Evolutionary conservation across 2,329 filamentous ascomycete genomes (phyloP).

Genomic region (Cryphonectria naterciae): DNA sequence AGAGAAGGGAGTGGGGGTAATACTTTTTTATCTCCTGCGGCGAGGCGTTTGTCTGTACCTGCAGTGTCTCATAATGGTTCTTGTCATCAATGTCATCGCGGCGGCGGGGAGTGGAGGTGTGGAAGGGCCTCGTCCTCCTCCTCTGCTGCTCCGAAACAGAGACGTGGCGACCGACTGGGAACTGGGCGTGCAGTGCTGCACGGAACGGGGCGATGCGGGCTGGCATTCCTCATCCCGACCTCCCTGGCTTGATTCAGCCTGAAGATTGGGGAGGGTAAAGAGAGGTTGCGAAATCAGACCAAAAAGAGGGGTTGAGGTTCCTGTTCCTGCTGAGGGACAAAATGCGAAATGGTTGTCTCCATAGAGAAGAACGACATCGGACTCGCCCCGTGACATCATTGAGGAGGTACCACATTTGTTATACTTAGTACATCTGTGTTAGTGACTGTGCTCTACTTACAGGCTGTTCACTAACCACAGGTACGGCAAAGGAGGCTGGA

Average conservation of each 20-base stretch:
- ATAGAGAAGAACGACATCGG: background rate
- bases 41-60: constrained; percentile 71
- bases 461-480: background rate
- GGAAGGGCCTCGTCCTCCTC: constrained; percentile 33
- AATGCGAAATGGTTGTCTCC: background rate
- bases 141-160: constrained; percentile 10
- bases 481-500: too few species aligned
- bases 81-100: constrained; percentile 40
- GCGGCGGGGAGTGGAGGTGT: constrained; percentile 36
- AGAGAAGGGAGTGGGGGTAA: constrained; percentile 16
- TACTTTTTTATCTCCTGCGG: constrained; percentile 83
- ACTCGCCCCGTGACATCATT: constrained; percentile 13
- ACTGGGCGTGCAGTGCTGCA: constrained; percentile 35
- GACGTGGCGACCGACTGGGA: constrained; percentile 6
- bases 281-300: background rate
- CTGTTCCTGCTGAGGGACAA: background rate
- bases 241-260: constrained; percentile 21
- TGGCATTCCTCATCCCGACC: constrained; percentile 68
- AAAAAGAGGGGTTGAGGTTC: background rate
- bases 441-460: constrained; percentile 1
- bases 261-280: constrained; percentile 3
- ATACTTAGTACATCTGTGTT: background rate
- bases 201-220: constrained; percentile 43
- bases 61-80: constrained; percentile 83
- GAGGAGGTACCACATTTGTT: background rate